These are phyloP conservation scores for Salinomyces thailandicus DNA, from an alignment of 2,329 filamentous ascomycete species.

Conservation along the genomic window DNA sequence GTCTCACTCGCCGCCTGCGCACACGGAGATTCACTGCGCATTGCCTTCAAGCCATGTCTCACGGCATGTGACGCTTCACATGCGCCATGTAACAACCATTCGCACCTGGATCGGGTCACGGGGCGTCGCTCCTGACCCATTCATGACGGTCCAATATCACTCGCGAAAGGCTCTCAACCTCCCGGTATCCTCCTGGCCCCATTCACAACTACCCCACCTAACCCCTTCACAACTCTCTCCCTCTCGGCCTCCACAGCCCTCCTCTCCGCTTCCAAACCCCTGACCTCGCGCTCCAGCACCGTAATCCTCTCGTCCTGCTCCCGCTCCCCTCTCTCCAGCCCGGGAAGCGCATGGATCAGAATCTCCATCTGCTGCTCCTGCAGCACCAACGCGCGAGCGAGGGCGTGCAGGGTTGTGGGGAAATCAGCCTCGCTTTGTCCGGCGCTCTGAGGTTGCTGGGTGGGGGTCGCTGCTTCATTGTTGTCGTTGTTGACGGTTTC, in stretches of 20 bases:
- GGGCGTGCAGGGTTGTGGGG: constrained; percentile 56
- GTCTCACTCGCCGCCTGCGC: too few relatives aligned
- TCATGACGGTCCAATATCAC: background rate
- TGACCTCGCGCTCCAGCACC: constrained; percentile 34
- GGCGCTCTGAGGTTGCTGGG: constrained; percentile 5
- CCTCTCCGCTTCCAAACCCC: constrained; percentile 33
- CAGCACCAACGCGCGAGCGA: constrained; percentile 64
- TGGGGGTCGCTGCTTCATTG: constrained; percentile 11
- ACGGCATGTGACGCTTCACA: too few relatives aligned
- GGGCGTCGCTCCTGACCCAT: too few relatives aligned
- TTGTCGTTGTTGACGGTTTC: constrained; percentile 8
- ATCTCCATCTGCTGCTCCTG: constrained; percentile 78
- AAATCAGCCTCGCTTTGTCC: constrained; percentile 38
- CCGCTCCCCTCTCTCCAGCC: constrained; percentile 65
- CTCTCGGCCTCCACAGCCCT: constrained; percentile 32
- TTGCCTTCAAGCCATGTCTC: too few relatives aligned
- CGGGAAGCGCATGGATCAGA: constrained; percentile 63
- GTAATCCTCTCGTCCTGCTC: constrained; percentile 57
- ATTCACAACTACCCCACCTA: constrained; percentile 41
- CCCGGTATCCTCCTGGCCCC: constrained; percentile 26
- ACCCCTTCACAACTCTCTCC: constrained; percentile 31
- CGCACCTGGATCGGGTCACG: too few relatives aligned
- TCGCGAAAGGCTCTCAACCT: constrained; percentile 1
- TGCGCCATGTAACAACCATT: too few relatives aligned
- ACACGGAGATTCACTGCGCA: too few relatives aligned